Conservation (phyloP, 164 flowering plant genomes). For the Santalum album region DNA sequence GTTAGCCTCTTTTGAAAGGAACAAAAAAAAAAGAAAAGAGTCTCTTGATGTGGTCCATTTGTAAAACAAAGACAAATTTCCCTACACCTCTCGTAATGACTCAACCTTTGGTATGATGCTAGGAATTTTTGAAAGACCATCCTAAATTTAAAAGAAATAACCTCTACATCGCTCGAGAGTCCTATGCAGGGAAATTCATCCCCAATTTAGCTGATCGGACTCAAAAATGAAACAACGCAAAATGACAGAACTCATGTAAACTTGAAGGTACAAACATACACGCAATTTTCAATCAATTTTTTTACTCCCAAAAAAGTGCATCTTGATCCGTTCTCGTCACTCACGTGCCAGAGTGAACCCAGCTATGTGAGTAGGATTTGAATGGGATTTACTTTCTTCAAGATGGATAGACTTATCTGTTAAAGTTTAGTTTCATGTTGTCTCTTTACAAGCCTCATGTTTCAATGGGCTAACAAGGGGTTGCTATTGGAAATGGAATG, state of each 20-base stretch:
- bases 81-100: background rate
- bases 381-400: no score
- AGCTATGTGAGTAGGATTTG: no score
- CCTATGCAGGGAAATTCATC: background rate
- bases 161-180: background rate
- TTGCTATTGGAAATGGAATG: conserved; percentile 85
- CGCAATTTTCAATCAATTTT: no score
- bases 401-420: no score
- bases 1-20: no score
- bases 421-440: background rate
- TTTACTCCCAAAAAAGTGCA: no score
- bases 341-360: no score
- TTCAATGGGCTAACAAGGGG: conserved; percentile 38
- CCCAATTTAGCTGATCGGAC: background rate
- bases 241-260: conserved; percentile 68
- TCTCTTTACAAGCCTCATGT: background rate
- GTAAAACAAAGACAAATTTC: background rate
- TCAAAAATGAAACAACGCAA: conserved; percentile 50
- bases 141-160: background rate
- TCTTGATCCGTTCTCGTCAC: no score
- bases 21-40: no score
- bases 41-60: background rate
- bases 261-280: conserved; percentile 42
- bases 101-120: background rate
- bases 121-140: background rate